phyloP scores from a whole-genome alignment of 2,329 filamentous ascomycete genomes.

The Botrytis deweyae region DNA sequence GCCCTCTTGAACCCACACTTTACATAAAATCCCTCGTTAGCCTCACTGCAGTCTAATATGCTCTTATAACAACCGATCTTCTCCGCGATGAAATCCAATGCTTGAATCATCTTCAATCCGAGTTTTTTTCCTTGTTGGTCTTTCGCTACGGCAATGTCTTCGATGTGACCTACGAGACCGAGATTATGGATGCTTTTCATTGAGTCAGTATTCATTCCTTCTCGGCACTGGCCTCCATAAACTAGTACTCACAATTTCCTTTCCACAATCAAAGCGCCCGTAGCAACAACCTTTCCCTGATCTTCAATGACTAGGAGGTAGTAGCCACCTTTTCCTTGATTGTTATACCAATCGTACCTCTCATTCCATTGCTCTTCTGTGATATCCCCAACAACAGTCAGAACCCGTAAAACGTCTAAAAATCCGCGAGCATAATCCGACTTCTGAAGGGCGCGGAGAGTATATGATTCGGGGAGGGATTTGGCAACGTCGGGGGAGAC shows the following conservation, averaged over 20 bases:
- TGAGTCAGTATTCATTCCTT: constrained; percentile 24
- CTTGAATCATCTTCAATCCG: constrained; percentile 88
- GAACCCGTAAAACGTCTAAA: constrained; percentile 83
- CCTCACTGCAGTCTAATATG: constrained; percentile 93
- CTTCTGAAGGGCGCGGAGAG: constrained; percentile 73
- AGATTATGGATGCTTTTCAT: constrained; percentile 70
- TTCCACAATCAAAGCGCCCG: constrained; percentile 87
- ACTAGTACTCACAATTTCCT: constrained; percentile 73
- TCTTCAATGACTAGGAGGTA: constrained; percentile 82
- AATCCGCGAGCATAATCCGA: constrained; percentile 80
- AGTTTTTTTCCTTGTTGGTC: constrained; percentile 98
- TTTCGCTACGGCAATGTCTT: constrained; percentile 93
- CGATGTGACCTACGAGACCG: constrained; percentile 88
- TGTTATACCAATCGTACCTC: constrained; percentile 78
- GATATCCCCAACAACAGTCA: constrained; percentile 92
- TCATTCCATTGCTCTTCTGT: constrained; percentile 70
- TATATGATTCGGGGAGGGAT: constrained; percentile 77
- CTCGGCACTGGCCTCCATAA: background rate
- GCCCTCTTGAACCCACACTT: constrained; percentile 95
- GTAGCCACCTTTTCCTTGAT: constrained; percentile 66
- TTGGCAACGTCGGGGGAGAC: constrained; percentile 73
- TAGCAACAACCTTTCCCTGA: constrained; percentile 73
- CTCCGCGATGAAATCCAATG: constrained; percentile 83
- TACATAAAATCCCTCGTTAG: constrained; percentile 96
- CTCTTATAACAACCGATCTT: constrained; percentile 95